Base-by-base conservation (phyloP, 352 stramenopile genomes). In the Globisporangium paroecandrum region DNA sequence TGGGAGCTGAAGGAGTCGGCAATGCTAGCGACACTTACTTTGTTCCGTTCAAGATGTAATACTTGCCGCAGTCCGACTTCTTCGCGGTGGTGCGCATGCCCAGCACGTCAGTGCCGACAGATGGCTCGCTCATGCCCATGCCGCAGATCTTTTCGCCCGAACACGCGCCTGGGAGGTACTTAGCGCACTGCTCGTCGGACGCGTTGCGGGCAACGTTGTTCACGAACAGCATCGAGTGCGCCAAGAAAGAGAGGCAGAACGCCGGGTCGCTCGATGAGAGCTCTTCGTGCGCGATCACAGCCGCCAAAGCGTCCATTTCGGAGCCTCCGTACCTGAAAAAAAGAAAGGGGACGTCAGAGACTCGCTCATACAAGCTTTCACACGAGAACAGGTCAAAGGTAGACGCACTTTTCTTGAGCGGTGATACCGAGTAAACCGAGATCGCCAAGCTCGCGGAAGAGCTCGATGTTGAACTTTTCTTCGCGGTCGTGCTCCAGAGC, bases 81-180 rank as follows among this genome's bases (percentile, higher is more conserved):
- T 83, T 93, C 18, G 97, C 97, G 24, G 85, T 98, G 3, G 98
- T 99, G 62, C 80, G 89, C 96, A 99, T 99, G 43, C 96, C 96
- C 43, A 99, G 77, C 34, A 96, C 89, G 65, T 97, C 92, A 1
- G 92, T 98, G 51, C 98, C 98, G 51, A 97, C 95, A 34, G 94
- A 97, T 29, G 98, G 97, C 82, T 99, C 98, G 74, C 89, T 98
- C 97, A 99, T 99, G 61, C 93, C 96, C 97, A 99, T 99, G 38
- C 98, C 98, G 64, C 97, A 98, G 73, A 99, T 98, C 65, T 92
- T 93, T 12, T 81, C 84, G 36, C 97, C 98, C 2, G 89, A 90
- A 73, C 97, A 99, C 55, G 95, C 85, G 24, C 77, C 79, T 38
- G 97, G 97, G 0, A 99, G 78, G 76, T 91, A 95, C 76, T 93